Evolutionary conservation across 2,329 filamentous ascomycete species (phyloP).

Genomic region (Akanthomyces muscarius): DNA sequence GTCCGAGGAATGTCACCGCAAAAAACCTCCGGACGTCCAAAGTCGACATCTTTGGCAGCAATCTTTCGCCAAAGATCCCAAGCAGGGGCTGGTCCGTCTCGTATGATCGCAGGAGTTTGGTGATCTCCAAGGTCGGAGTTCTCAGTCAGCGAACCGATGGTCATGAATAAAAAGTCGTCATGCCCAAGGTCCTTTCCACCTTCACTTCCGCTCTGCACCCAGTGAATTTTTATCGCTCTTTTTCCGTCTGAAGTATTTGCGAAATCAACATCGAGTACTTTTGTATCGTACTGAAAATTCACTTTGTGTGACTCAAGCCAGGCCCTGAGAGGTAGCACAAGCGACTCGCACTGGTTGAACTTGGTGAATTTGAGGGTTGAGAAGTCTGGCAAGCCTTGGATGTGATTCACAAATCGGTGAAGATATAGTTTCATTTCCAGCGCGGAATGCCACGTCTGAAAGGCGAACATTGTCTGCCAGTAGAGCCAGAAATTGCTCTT

Average conservation of each 20-base stretch:
- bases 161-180: neutral
- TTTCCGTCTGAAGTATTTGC: neutral
- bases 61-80: neutral
- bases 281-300: neutral
- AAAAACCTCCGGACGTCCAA: neutral
- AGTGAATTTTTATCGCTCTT: neutral
- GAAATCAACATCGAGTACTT: neutral
- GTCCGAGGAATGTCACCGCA: neutral
- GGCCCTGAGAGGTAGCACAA: neutral
- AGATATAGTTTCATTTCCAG: constrained; percentile 34
- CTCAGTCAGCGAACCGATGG: neutral
- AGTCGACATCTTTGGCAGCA: neutral
- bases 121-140: neutral
- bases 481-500: neutral
- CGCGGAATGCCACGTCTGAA: constrained; percentile 33
- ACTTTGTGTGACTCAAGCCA: neutral
- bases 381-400: neutral
- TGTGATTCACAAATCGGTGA: neutral
- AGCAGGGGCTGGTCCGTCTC: neutral
- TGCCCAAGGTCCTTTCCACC: neutral
- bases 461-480: neutral
- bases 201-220: neutral
- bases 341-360: neutral
- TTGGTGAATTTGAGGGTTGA: neutral
- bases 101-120: neutral